Percentiles rank a stretch among this genome's conserved stretches.
Conservation (phyloP, 257 asterid genomes). For the Anisodus acutangulus region DNA sequence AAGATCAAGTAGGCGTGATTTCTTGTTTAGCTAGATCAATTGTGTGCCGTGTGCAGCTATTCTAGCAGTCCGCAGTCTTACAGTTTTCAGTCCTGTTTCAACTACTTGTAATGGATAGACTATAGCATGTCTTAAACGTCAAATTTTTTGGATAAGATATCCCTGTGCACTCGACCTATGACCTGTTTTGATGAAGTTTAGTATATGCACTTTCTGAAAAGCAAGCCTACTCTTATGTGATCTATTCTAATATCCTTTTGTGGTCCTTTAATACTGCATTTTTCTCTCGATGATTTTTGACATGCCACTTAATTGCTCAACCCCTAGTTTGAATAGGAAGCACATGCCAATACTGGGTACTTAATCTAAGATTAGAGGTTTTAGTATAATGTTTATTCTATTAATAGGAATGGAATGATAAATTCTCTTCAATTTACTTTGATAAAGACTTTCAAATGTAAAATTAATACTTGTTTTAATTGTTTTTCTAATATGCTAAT, state of each 20-base stretch:
- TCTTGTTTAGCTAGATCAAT: neutral
- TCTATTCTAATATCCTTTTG: neutral
- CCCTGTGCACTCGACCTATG: neutral
- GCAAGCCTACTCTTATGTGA: neutral
- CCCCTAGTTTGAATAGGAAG: neutral
- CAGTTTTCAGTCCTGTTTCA: neutral
- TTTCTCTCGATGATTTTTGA: neutral
- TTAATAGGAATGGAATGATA: neutral
- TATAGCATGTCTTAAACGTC: neutral
- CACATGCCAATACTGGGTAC: neutral
- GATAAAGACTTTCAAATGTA: too few relatives aligned
- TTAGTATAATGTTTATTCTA: neutral
- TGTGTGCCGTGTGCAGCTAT: neutral
- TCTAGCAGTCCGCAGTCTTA: neutral
- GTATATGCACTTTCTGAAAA: neutral
- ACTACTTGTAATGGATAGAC: neutral
- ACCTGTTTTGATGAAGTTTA: neutral
- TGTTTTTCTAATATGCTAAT: too few relatives aligned
- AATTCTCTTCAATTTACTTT: neutral
- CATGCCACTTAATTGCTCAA: neutral
- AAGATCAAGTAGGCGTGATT: slow-evolving; percentile 61
- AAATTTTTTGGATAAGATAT: neutral
- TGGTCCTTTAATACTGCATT: neutral
- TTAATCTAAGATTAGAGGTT: too few relatives aligned
- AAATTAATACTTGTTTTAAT: neutral